Percentiles rank a stretch among this genome's conserved stretches.
These are phyloP conservation scores for Mrakia blollopis DNA, from an alignment of 768 basidiomycete species.

Conservation along the genomic window DNA sequence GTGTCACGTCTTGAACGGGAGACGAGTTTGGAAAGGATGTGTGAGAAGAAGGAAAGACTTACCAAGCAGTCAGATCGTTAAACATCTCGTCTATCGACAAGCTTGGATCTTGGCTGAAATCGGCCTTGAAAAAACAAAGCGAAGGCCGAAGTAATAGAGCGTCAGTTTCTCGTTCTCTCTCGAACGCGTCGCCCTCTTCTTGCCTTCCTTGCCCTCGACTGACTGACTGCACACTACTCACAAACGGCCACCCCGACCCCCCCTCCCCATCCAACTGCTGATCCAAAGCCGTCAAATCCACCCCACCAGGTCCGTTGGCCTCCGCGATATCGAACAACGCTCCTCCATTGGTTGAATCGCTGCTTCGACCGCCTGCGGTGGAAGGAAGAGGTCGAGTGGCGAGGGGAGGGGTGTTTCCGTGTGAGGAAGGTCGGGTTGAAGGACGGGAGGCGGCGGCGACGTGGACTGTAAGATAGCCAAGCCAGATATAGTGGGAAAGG, in stretches of 20 bases:
- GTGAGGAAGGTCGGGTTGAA: background rate
- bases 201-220: background rate
- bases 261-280: conserved; percentile 3
- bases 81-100: conserved; percentile 9
- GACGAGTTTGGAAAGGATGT: background rate
- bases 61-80: background rate
- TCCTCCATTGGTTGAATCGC: background rate
- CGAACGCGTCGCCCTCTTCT: background rate
- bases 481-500: no score
- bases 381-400: background rate
- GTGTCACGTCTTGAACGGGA: background rate
- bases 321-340: background rate
- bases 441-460: background rate
- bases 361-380: background rate
- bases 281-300: background rate
- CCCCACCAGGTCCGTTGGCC: conserved; percentile 3
- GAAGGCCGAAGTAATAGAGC: background rate
- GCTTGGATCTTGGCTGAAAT: background rate
- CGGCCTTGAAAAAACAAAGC: background rate
- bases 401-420: background rate
- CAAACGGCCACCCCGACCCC: background rate
- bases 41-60: background rate
- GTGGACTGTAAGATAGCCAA: background rate
- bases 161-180: background rate
- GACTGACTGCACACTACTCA: background rate